Base-by-base conservation (phyloP, 106 monocot genomes). In the Alisma plantagoaquatica region DNA sequence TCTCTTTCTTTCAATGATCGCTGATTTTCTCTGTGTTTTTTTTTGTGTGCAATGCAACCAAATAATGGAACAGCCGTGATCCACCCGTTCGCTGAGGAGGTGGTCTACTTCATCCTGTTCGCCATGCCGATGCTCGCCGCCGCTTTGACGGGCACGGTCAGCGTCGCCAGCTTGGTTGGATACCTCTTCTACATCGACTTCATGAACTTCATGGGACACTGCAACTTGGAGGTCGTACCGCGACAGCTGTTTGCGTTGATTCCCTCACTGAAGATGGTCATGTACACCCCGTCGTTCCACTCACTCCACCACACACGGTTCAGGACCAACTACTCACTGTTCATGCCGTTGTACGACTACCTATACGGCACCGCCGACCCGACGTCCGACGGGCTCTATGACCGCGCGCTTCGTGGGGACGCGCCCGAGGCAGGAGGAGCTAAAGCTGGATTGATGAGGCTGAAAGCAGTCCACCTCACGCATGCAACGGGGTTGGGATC, bases 331-430 rank as follows among this genome's bases (percentile, higher is more conserved):
- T 90, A 83, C 66, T 90, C 68, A 1, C 51, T 90, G 30, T 90
- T 90, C 77, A 90, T 90, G 89, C 89, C 89, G 6, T 51, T 90
- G 23, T 90, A 90, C 44, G 89, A 90, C 49, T 74, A 80, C 59
- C 38, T 90, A 0, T 90, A 90, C 43, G 74, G 76, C 3, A 90
- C 83, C 0, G 20, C 42, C 25, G 89, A 90, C 51, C 56, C 48
- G 22, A 64, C 68, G 0, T 65, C 77, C 1, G 79, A 83, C 25
- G 50, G 69, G 16, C 53, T 83, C 2, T 75, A 90, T 44, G 54
- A 80, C 41, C 76, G 31, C 11, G 32, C 71, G 10, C 23, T 74
- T 3, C 75, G 82, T 9, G 57, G 60, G 73, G 63, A 71, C 19
- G 76, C 62, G 28, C 41, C 18, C 2, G 77, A 66, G 29, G 41